These are phyloP conservation scores for Sophora flavescens DNA, from an alignment of 306 rosid genomes.

Conservation along the genomic window DNA sequence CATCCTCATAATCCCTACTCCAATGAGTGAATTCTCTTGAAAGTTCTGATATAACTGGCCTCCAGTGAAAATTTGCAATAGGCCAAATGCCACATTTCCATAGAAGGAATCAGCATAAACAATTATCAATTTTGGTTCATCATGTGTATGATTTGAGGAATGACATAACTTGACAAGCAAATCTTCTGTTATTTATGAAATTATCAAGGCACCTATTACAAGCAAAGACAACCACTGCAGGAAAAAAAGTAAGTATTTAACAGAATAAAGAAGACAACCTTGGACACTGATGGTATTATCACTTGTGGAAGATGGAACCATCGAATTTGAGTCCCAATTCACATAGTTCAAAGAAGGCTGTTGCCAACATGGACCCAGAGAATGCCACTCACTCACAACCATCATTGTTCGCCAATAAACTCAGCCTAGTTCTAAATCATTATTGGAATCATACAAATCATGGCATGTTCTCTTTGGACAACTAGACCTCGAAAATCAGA, in stretches of 20 bases:
- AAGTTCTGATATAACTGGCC: neutral
- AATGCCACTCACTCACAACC: neutral
- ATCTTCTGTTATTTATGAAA: neutral
- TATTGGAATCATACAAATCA: no score
- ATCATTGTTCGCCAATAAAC: neutral
- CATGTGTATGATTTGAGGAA: neutral
- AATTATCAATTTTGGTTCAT: neutral
- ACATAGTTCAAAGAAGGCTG: neutral
- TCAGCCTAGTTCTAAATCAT: no score
- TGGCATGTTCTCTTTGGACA: no score
- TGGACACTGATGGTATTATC: neutral
- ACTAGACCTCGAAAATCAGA: no score
- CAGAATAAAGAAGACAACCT: neutral
- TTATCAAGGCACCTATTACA: neutral
- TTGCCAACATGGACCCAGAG: neutral
- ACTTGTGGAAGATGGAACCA: neutral
- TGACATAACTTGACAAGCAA: neutral
- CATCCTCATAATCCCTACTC: conserved; percentile 4
- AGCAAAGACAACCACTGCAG: no score
- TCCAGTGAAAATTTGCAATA: neutral
- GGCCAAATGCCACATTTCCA: neutral
- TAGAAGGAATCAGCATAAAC: neutral
- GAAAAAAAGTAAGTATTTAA: neutral
- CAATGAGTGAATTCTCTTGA: conserved; percentile 4
- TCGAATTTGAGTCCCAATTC: neutral